Percentiles rank a stretch among this genome's conserved stretches.
Conservation (phyloP, 208 protist genomes). For the Trypanosoma mega region DNA sequence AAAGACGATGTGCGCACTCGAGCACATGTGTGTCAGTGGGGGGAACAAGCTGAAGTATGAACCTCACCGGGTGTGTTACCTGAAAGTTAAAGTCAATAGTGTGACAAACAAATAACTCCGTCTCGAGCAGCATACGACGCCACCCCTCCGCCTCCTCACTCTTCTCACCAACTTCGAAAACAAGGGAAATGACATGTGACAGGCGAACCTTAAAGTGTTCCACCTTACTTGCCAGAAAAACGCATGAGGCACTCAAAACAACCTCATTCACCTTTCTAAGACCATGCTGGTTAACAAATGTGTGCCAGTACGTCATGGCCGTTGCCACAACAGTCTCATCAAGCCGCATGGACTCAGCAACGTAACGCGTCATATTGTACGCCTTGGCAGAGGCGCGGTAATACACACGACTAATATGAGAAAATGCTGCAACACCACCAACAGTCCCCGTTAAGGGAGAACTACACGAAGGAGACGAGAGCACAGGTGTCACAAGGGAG, state of each 20-base stretch:
- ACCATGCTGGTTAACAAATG: conserved; percentile 67
- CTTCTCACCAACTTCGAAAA: conserved; percentile 57
- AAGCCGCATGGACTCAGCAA: conserved; percentile 56
- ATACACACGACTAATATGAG: conserved; percentile 37
- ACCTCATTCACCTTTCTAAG: conserved; percentile 57
- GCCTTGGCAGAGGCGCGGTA: conserved; percentile 47
- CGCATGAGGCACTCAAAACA: conserved; percentile 69
- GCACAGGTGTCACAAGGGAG: not conserved
- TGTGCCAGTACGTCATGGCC: conserved; percentile 85
- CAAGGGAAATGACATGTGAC: conserved; percentile 47
- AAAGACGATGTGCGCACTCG: conserved; percentile 52
- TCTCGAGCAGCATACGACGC: conserved; percentile 63
- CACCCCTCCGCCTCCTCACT: conserved; percentile 43
- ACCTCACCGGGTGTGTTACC: conserved; percentile 50
- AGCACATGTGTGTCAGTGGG: conserved; percentile 29
- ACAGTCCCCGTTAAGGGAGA: conserved; percentile 1
- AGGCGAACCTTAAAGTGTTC: conserved; percentile 81
- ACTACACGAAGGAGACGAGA: conserved; percentile 13
- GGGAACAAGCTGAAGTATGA: conserved; percentile 42
- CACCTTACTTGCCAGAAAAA: conserved; percentile 85
- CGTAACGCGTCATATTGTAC: conserved; percentile 71
- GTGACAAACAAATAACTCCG: conserved; percentile 76
- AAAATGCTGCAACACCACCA: conserved; percentile 4
- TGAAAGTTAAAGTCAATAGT: conserved; percentile 81
- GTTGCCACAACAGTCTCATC: conserved; percentile 61